Conservation (phyloP, 177 flowering plant species). For the Tripterygium wilfordii region DNA sequence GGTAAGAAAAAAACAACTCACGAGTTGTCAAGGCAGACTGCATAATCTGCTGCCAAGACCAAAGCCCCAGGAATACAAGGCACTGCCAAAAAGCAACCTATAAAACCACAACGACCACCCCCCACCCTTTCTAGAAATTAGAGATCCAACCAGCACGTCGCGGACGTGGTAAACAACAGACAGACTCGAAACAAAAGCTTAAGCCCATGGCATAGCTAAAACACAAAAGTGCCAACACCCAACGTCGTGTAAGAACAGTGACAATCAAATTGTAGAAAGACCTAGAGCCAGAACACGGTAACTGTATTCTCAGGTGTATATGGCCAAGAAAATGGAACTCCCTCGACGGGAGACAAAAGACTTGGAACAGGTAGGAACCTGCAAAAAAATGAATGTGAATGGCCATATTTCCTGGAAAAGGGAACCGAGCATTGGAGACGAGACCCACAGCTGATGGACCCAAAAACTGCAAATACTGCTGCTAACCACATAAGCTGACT, state of each 20-base stretch:
- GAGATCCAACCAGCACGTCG: slow-evolving; percentile 15
- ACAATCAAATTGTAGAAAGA: slow-evolving; percentile 1
- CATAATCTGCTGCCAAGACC: slow-evolving; percentile 43
- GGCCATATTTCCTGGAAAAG: slow-evolving; percentile 52
- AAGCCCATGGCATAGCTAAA: slow-evolving; percentile 19
- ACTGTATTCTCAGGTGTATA: slow-evolving; percentile 33
- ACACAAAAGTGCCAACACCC: slow-evolving; percentile 18
- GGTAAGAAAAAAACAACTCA: slow-evolving; percentile 38
- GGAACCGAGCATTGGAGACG: slow-evolving; percentile 25
- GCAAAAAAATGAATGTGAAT: slow-evolving; percentile 35
- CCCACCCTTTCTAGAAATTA: slow-evolving; percentile 10
- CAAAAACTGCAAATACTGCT: slow-evolving; percentile 40
- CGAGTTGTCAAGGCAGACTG: slow-evolving; percentile 43
- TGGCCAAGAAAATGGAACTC: slow-evolving; percentile 27
- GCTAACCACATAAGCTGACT: slow-evolving; percentile 18
- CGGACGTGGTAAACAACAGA: slow-evolving; percentile 10
- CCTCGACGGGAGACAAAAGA: slow-evolving; percentile 30
- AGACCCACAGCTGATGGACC: slow-evolving; percentile 41
- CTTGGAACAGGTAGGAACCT: slow-evolving; percentile 49
- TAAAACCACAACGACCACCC: not conserved
- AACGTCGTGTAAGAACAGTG: slow-evolving; percentile 9
- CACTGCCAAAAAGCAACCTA: slow-evolving; percentile 38
- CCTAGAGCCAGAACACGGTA: slow-evolving; percentile 30
- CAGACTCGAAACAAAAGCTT: no score
- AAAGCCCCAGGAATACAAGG: slow-evolving; percentile 40